Percentiles rank a stretch among this genome's conserved stretches.
These are phyloP conservation scores for Histomonas meleagridis DNA, from an alignment of 208 protist species.

Conservation along the genomic window DNA sequence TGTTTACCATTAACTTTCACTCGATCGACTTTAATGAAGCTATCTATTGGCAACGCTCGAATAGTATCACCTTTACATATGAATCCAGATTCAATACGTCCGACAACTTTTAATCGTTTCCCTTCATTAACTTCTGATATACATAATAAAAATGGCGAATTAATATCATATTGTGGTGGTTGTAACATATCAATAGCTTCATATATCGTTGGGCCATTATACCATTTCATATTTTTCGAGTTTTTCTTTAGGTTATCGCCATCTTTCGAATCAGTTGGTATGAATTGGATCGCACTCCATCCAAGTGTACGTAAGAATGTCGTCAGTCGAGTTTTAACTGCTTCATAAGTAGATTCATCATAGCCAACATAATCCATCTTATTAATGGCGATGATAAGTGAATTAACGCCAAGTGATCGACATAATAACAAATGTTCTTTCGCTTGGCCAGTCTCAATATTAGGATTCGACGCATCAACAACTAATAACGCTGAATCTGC, in stretches of 20 bases:
- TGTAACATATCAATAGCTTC: neutral
- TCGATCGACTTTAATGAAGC: neutral
- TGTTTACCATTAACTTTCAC: neutral
- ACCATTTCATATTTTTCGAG: neutral
- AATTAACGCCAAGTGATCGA: conserved; percentile 84
- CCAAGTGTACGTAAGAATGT: neutral
- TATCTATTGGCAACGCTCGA: neutral
- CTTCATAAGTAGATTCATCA: neutral
- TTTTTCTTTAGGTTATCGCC: neutral
- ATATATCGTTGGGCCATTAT: neutral
- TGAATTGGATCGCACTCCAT: neutral
- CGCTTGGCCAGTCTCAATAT: conserved; percentile 90
- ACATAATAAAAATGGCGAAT: neutral
- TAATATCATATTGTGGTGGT: neutral
- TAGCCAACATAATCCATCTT: conserved; percentile 91
- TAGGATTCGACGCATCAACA: conserved; percentile 81
- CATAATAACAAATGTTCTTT: conserved; percentile 92
- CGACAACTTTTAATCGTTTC: neutral
- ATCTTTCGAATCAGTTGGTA: neutral
- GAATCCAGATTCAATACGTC: neutral
- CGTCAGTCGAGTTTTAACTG: neutral
- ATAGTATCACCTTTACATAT: neutral
- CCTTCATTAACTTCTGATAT: neutral
- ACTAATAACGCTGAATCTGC: conserved; percentile 93
- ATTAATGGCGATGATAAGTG: conserved; percentile 87